Base-by-base conservation (phyloP, 768 basidiomycete species). In the Xerocomus potaroensis region DNA sequence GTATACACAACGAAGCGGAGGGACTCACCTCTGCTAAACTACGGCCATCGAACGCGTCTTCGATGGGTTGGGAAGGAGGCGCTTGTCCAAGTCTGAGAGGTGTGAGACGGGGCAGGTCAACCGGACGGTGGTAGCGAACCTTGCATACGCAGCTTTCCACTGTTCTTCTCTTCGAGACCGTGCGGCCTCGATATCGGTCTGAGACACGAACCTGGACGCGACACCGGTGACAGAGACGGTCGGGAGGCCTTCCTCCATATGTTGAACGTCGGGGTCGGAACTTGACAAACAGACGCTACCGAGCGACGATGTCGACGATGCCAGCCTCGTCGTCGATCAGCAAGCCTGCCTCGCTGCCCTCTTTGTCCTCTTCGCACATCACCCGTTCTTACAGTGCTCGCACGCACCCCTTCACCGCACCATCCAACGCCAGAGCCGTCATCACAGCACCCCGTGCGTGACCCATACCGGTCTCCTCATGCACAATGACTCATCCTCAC, bases 141-240 rank as follows among this genome's bases (percentile, higher is more conserved):
- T 78, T 34, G 89, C 90, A 66, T 91, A 92, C 22, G 90, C 90
- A 12, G 89, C 90, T 59, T 84, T 88, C 90, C 90, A 92, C 57
- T 90, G 87, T 57, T 88, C 88, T 6, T 92, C 90, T 51, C 81
- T 72, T 24, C 81, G 73, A 7, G 77, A 72, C 45, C 80, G 85
- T 30, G 87, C 87, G 18, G 74, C 69, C 31, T 91, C 90, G 36
- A 92, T 68, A 43, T 92, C 90, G 14, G 75, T 74, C 65, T 88
- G 81, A 34, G 89, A 82, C 52, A 92, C 79, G 67, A 92, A 92
- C 45, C 90, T 83, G 34, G 88, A 87, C 63, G 88, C 87, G 36
- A 91, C 89, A 30, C 75, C 75, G 58, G 80, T 80, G 8, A 80
- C 69, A 8, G 85, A 77, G 46, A 91, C 77, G 33, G 84, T 87